A percentile compares a stretch with the other conserved stretches of the same genome.
Conservation (phyloP, 306 rosid genomes). For the Rosa lucieae region DNA sequence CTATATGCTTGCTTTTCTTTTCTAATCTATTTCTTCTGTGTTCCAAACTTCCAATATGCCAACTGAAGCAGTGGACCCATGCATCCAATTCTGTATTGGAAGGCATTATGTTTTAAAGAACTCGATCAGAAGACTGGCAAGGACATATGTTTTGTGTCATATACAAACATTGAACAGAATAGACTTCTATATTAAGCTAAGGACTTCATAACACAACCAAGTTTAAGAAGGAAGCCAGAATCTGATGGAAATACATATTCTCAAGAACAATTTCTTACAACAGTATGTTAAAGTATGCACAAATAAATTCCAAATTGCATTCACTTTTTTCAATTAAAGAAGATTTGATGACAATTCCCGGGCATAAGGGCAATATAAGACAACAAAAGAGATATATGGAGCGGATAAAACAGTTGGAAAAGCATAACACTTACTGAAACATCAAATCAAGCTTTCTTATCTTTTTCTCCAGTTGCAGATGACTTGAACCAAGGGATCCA, state of each 20-base stretch:
- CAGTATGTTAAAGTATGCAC: constrained; percentile 14
- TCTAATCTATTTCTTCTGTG: background rate
- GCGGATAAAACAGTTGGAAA: constrained; percentile 15
- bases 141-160: background rate
- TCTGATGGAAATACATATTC: background rate
- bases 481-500: constrained; percentile 88
- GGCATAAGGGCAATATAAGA: constrained; percentile 20
- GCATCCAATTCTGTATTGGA: constrained; percentile 1
- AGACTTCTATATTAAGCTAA: background rate
- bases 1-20: background rate
- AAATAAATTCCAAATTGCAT: constrained; percentile 34
- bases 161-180: background rate
- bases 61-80: background rate
- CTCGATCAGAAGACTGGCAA: constrained; percentile 1
- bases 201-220: background rate
- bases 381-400: constrained; percentile 3
- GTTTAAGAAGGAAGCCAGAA: background rate
- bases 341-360: constrained; percentile 19
- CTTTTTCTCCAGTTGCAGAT: constrained; percentile 41
- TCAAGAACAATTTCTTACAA: constrained; percentile 32
- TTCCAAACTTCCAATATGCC: background rate
- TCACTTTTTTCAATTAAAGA: constrained; percentile 29
- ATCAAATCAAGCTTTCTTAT: constrained; percentile 57
- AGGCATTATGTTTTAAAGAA: background rate
- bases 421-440: constrained; percentile 2